Evolutionary conservation across 2,329 filamentous ascomycete genomes (phyloP).

Genomic region (Blastomyces emzantsi): DNA sequence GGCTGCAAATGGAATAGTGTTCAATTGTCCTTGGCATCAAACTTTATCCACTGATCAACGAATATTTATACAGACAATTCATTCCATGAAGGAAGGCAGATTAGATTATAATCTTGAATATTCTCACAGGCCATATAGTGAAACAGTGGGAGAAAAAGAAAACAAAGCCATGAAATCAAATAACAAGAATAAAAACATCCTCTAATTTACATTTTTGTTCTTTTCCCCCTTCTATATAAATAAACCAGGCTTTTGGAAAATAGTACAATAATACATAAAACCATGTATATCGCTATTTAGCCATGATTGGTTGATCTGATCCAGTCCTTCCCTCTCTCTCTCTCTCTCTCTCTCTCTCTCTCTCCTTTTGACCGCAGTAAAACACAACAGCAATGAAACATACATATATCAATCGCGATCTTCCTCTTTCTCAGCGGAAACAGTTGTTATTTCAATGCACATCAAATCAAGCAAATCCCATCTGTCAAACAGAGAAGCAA

Average conservation of each 20-base stretch:
- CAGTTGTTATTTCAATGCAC: too few relatives aligned
- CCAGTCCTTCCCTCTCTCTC: too few relatives aligned
- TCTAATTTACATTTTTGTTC: not conserved
- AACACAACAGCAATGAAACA: not conserved
- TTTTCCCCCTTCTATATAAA: not conserved
- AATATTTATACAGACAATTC: too few relatives aligned
- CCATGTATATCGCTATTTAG: not conserved
- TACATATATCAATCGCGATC: not conserved
- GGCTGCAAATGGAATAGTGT: not conserved
- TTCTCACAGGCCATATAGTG: not conserved
- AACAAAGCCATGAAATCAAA: too few relatives aligned
- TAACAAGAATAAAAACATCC: not conserved
- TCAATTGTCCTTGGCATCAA: not conserved
- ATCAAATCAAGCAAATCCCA: too few relatives aligned
- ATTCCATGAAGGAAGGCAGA: too few relatives aligned
- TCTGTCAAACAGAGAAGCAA: too few relatives aligned
- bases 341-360: not conserved
- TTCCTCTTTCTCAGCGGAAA: too few relatives aligned
- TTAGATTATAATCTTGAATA: not conserved
- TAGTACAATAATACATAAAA: not conserved
- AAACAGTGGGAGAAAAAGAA: not conserved
- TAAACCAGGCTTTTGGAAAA: too few relatives aligned
- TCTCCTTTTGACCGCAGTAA: not conserved
- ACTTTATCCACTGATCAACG: too few relatives aligned
- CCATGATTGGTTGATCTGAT: not conserved